Evolutionary conservation across 768 basidiomycete species (phyloP).

Genomic region (Sutorius australiensis): DNA sequence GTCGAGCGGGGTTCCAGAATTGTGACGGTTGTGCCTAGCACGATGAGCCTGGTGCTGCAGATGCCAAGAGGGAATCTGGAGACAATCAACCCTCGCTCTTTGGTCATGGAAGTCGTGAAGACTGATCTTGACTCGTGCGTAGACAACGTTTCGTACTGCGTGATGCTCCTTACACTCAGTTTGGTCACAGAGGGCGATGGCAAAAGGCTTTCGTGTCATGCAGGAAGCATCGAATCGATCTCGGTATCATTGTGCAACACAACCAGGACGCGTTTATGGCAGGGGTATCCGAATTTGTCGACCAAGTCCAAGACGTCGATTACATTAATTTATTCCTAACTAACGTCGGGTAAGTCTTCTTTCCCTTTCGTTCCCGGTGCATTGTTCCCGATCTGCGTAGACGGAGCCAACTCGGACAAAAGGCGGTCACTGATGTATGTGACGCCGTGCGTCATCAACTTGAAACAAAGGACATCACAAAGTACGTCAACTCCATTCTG

Average conservation of each 20-base stretch:
- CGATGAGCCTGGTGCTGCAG: conserved; percentile 89
- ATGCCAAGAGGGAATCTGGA: conserved; percentile 98
- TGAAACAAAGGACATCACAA: conserved; percentile 64
- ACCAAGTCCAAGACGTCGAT: conserved; percentile 87
- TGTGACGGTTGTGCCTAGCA: conserved; percentile 80
- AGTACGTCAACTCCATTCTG: conserved; percentile 86
- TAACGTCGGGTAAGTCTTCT: conserved; percentile 61
- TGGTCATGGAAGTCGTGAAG: conserved; percentile 83
- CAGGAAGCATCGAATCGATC: conserved; percentile 89
- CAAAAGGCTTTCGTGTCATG: conserved; percentile 87
- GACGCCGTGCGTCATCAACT: conserved; percentile 71
- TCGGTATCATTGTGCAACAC: conserved; percentile 84
- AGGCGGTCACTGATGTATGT: conserved; percentile 65
- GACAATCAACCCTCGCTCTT: conserved; percentile 87
- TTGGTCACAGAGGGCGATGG: conserved; percentile 58
- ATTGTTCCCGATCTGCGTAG: conserved; percentile 34
- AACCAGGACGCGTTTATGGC: conserved; percentile 63
- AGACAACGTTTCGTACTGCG: neutral
- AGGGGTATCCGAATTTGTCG: conserved; percentile 62
- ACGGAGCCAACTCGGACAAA: conserved; percentile 54
- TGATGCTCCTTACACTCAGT: neutral
- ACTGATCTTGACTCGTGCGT: conserved; percentile 63
- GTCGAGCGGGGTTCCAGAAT: conserved; percentile 90
- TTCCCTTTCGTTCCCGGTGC: neutral
- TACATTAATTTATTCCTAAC: conserved; percentile 91